These are phyloP conservation scores for Yarrowia alimentaria DNA, from an alignment of 805 yeast genomes.

Conservation along the genomic window DNA sequence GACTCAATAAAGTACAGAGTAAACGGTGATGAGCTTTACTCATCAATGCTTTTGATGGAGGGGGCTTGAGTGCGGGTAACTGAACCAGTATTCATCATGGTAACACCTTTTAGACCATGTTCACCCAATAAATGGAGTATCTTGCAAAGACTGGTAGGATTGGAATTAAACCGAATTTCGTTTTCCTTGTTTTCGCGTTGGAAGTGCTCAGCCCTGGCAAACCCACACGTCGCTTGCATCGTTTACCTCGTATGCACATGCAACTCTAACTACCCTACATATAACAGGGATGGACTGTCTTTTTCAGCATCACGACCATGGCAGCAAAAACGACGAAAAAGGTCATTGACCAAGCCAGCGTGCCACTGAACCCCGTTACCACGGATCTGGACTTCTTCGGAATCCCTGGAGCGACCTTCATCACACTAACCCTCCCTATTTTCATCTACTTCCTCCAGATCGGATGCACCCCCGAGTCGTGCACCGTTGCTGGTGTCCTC, in stretches of 20 bases:
- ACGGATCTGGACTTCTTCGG: constrained; percentile 76
- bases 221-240: not conserved
- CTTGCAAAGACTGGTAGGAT: no score
- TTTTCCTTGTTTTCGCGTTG: no score
- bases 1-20: no score
- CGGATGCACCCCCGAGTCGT: constrained; percentile 53
- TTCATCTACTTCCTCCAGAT: constrained; percentile 60
- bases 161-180: no score
- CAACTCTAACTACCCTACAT: constrained; percentile 23
- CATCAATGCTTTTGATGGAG: no score
- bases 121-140: no score
- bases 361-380: constrained; percentile 63
- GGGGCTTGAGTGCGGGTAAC: no score
- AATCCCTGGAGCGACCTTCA: constrained; percentile 62
- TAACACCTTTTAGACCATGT: no score
- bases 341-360: not conserved
- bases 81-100: no score
- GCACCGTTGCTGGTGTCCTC: constrained; percentile 35
- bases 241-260: constrained; percentile 19
- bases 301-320: not conserved
- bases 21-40: no score
- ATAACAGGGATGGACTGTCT: not conserved
- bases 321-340: constrained; percentile 1
- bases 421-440: constrained; percentile 66
- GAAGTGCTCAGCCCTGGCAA: no score